A percentile compares a stretch with the other conserved stretches of the same genome.
Evolutionary conservation across 371 early-diverging fungal genomes (phyloP).

Genomic region (Smittium culicis): DNA sequence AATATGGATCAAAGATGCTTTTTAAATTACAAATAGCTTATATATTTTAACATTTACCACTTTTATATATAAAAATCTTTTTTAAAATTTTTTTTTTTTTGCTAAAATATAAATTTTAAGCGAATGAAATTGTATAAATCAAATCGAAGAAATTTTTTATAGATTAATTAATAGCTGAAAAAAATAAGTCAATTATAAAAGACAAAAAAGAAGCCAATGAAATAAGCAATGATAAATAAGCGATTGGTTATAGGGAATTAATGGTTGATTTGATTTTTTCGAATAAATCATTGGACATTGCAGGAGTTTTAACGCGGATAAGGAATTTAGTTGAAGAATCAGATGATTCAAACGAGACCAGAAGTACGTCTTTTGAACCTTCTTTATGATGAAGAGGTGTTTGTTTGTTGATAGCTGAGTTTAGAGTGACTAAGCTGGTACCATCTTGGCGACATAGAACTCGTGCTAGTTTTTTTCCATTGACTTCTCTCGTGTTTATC

Average conservation of each 20-base stretch:
- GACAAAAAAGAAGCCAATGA: neutral
- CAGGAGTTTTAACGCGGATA: slow-evolving; percentile 24
- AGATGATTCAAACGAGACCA: slow-evolving; percentile 21
- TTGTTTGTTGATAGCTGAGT: slow-evolving; percentile 25
- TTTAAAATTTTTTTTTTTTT: no score
- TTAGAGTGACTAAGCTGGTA: slow-evolving; percentile 27
- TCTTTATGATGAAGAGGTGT: slow-evolving; percentile 21
- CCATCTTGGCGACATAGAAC: slow-evolving; percentile 31
- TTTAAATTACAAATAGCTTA: no score
- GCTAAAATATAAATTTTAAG: no score
- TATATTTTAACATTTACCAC: no score
- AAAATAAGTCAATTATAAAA: no score
- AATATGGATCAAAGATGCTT: no score
- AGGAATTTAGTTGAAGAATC: slow-evolving; percentile 19
- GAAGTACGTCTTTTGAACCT: slow-evolving; percentile 25
- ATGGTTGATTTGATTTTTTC: slow-evolving; percentile 2
- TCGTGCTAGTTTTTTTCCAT: slow-evolving; percentile 18
- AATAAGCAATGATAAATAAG: neutral
- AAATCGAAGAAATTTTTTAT: no score
- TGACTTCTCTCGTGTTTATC: slow-evolving; percentile 19
- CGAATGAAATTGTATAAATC: no score
- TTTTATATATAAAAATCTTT: no score
- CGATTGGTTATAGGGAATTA: slow-evolving; percentile 10
- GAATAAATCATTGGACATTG: slow-evolving; percentile 14
- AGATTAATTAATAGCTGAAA: no score